Percentiles rank a stretch among this genome's conserved stretches.
Conservation (phyloP, 1,139 yeast genomes). For the Neolecta irregularis region DNA sequence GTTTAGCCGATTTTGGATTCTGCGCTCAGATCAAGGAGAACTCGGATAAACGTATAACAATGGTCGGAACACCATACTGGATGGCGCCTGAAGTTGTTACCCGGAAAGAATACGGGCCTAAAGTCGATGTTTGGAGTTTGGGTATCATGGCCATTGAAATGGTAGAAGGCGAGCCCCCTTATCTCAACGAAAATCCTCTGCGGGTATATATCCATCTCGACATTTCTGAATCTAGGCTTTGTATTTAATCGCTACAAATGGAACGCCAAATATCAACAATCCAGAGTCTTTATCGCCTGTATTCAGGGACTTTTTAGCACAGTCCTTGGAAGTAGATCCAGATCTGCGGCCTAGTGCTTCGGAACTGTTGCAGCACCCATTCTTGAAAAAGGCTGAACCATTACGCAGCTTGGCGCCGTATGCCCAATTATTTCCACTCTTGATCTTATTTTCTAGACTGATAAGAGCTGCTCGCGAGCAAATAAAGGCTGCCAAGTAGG, state of each 20-base stretch:
- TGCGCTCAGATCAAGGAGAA: conserved; percentile 91
- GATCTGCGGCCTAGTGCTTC: conserved; percentile 71
- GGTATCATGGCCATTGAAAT: conserved; percentile 97
- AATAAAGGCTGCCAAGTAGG: not conserved
- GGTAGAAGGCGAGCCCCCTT: conserved; percentile 99
- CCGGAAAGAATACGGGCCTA: conserved; percentile 88
- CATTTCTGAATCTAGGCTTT: conserved; percentile 35
- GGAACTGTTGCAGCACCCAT: conserved; percentile 54
- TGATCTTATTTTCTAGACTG: conserved; percentile 29
- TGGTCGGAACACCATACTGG: conserved; percentile 99
- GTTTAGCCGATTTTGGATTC: conserved; percentile 41
- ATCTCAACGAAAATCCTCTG: conserved; percentile 84
- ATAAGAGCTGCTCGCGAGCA: conserved; percentile 8
- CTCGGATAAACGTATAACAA: conserved; percentile 76
- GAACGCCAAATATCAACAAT: conserved; percentile 84
- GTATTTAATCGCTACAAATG: conserved; percentile 86
- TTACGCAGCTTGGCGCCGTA: conserved; percentile 69
- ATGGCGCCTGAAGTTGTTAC: conserved; percentile 98
- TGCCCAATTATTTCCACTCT: conserved; percentile 74
- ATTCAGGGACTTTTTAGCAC: conserved; percentile 53
- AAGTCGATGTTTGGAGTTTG: conserved; percentile 92
- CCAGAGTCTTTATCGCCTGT: conserved; percentile 61
- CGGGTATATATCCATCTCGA: conserved; percentile 21
- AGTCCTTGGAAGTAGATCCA: conserved; percentile 74
- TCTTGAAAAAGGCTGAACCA: conserved; percentile 57